Percentiles rank a stretch among this genome's conserved stretches.
phyloP scores from a whole-genome alignment of 1,284 basidiomycete genomes.

The Cutaneotrichosporon sp. region DNA sequence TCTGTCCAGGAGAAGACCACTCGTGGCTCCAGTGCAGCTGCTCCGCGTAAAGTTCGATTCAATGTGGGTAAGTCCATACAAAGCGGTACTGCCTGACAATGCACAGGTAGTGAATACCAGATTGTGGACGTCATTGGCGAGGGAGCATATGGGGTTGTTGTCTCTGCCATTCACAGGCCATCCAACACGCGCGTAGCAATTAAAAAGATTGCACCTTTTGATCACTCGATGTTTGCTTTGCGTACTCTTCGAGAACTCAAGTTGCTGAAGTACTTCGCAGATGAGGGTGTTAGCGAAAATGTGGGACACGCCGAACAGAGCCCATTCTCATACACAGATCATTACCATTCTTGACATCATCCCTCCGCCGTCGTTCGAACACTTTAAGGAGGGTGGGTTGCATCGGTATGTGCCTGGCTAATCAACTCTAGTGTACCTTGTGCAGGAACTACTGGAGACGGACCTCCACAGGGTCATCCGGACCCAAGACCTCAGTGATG shows the following conservation, averaged over 20 bases:
- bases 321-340: slow-evolving; percentile 56
- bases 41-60: slow-evolving; percentile 83
- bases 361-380: slow-evolving; percentile 78
- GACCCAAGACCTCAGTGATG: slow-evolving; percentile 77
- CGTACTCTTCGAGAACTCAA: slow-evolving; percentile 82
- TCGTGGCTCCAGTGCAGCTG: slow-evolving; percentile 48
- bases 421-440: slow-evolving; percentile 51
- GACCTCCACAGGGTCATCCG: slow-evolving; percentile 68
- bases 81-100: neutral
- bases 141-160: slow-evolving; percentile 67
- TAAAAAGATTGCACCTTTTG: slow-evolving; percentile 88
- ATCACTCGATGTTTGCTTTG: slow-evolving; percentile 86
- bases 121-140: slow-evolving; percentile 90
- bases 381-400: slow-evolving; percentile 73
- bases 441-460: slow-evolving; percentile 76
- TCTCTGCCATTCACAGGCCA: slow-evolving; percentile 74
- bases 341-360: slow-evolving; percentile 94
- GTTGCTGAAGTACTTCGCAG: slow-evolving; percentile 81
- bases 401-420: neutral
- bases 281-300: slow-evolving; percentile 88
- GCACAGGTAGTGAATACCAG: slow-evolving; percentile 61
- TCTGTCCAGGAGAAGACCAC: slow-evolving; percentile 33
- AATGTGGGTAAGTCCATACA: slow-evolving; percentile 67
- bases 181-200: slow-evolving; percentile 77
- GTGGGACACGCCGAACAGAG: slow-evolving; percentile 47